Base-by-base conservation (phyloP, 257 asterid genomes). In the Fraxinus quadrangulata region DNA sequence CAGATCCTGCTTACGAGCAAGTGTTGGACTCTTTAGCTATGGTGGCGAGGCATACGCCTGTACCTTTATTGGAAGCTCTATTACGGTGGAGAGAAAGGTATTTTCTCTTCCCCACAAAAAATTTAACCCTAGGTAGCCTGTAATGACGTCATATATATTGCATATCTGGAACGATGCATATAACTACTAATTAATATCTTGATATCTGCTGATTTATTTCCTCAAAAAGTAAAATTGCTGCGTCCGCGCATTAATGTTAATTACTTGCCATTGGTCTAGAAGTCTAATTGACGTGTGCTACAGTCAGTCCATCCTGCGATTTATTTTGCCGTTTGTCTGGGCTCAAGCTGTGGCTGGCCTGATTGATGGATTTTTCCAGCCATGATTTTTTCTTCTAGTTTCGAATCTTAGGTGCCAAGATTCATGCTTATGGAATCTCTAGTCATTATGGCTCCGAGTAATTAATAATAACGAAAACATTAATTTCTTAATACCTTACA, bases 1-100 rank as follows among this genome's bases (percentile, higher is more conserved):
- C 99, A 71, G 99, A 96, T 78, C 99, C 99, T 31, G 97, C 98
- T 56, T 96, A 96, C 80, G 99, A 96, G 84, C 99, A 96, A 92
- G 99, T 96, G 73, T 77, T 96, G 76, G 99, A 96, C 87, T 96
- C 99, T 73, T 85, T 96, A 87, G 99, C 99, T 68, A 93, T 96
- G 98, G 98, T 96, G 77, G 99, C 99, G 54, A 93, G 98, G 2
- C 99, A 96, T 77, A 93, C 98, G 30, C 99, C 99, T 71, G 97
- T 92, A 77, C 99, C 99, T 70, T 91, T 96, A 79, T 81, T 96
- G 72, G 99, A 96, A 87, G 99, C 99, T 81, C 98, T 96, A 81
- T 83, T 86, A 67, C 90, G 96, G 75, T 96, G 99, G 99, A 87
- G 99, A 88, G 99, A 96, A 76, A 92, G 98, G 99, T 93, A 78